These are phyloP conservation scores for Heritiera littoralis DNA, from an alignment of 345 rosid species.

Conservation along the genomic window DNA sequence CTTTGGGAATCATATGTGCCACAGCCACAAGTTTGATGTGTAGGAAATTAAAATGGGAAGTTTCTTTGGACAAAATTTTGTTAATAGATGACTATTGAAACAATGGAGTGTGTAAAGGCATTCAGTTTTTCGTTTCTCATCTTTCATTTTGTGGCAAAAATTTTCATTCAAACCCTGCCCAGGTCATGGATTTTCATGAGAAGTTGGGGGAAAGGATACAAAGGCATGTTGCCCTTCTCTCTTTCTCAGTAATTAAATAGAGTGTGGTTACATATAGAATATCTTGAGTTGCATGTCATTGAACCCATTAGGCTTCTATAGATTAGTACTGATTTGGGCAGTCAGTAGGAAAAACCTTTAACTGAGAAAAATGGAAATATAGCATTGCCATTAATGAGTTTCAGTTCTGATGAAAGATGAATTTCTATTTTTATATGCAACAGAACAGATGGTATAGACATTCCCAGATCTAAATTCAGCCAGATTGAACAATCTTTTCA, in stretches of 20 bases:
- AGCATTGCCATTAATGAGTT: background rate
- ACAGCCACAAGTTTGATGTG: too few relatives aligned
- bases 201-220: background rate
- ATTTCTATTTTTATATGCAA: background rate
- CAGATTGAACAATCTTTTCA: background rate
- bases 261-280: background rate
- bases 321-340: background rate
- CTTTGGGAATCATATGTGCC: background rate
- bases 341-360: background rate
- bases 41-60: background rate
- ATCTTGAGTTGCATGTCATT: background rate
- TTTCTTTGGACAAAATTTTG: background rate
- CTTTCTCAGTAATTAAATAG: background rate
- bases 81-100: too few relatives aligned
- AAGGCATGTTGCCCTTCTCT: background rate
- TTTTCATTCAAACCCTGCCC: background rate
- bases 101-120: background rate
- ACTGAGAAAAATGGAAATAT: too few relatives aligned
- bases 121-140: background rate
- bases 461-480: background rate
- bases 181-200: background rate
- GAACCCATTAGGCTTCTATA: too few relatives aligned
- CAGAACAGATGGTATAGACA: background rate
- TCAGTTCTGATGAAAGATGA: background rate
- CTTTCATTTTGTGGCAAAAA: background rate